Evolutionary conservation across 2,329 filamentous ascomycete species (phyloP), one percentile per base, ranked within the genome.

Genomic region (Cercospora zeae-maydis): DNA sequence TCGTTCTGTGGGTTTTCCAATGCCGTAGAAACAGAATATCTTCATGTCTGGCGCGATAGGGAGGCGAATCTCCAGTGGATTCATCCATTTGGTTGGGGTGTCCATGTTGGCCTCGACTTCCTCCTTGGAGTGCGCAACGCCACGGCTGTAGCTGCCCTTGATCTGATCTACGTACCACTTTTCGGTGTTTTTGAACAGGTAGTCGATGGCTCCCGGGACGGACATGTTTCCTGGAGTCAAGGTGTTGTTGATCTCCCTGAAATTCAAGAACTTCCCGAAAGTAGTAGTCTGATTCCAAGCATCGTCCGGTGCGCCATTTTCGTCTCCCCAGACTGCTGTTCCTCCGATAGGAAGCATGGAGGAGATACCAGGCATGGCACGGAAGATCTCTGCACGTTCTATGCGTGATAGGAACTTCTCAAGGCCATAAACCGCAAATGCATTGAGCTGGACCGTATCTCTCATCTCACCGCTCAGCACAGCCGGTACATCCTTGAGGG

Each of bases 391-490:
- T 0, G 91, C 92, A 58, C 95, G 86, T 75, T 99, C 95, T 67
- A 93, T 88, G 71, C 90, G 91, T 71, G 88, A 93, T 52, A 99
- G 81, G 75, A 99, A 99, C 74, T 95, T 96, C 76, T 99, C 95
- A 9, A 99, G 84, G 0, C 95, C 95, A 72, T 98, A 98, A 1
- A 99, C 93, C 8, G 95, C 95, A 75, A 98, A 96, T 1, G 93
- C 86, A 71, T 98, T 98, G 21, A 99, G 85, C 76, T 98, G 95
- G 0, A 93, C 95, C 0, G 95, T 99, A 73, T 99, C 95, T 69
- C 93, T 92, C 95, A 99, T 99, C 77, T 99, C 95, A 31, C 95
- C 95, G 0, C 93, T 97, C 1, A 99, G 81, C 0, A 98, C 85
- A 0, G 95, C 93, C 0, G 95, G 91, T 36, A 98, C 79, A 63